phyloP scores from a whole-genome alignment of 176 grass and related monocot species.

The Oryza longistaminata region DNA sequence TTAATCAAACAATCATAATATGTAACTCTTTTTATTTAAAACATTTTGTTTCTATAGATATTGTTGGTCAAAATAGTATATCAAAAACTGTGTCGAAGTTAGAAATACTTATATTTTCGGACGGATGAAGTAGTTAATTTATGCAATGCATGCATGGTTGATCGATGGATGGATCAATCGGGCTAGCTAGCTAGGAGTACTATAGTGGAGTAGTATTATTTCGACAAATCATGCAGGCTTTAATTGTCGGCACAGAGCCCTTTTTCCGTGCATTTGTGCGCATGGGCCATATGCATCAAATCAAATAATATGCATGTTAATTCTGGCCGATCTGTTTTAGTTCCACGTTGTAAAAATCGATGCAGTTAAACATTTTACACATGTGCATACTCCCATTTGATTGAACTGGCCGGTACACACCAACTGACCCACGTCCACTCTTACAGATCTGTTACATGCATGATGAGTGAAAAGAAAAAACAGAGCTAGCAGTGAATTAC shows the following conservation, averaged over 20 bases:
- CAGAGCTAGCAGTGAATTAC: no score
- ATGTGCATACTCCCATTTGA: background rate
- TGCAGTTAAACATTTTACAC: background rate
- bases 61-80: no score
- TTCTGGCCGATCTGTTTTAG: background rate
- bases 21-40: no score
- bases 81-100: no score
- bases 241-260: constrained; percentile 47
- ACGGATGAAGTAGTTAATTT: background rate
- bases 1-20: no score
- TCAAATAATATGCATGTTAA: constrained; percentile 2
- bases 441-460: no score
- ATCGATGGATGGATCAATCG: background rate
- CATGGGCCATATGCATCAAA: constrained; percentile 3
- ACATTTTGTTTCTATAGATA: no score
- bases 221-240: constrained; percentile 43
- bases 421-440: no score
- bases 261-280: constrained; percentile 33
- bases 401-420: background rate
- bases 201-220: constrained; percentile 26
- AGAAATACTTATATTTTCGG: no score
- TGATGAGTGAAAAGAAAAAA: no score
- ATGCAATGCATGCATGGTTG: constrained; percentile 14
- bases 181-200: background rate
- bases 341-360: background rate